phyloP scores from a whole-genome alignment of 768 basidiomycete species.

The Phlebiopsis flavidoalba region DNA sequence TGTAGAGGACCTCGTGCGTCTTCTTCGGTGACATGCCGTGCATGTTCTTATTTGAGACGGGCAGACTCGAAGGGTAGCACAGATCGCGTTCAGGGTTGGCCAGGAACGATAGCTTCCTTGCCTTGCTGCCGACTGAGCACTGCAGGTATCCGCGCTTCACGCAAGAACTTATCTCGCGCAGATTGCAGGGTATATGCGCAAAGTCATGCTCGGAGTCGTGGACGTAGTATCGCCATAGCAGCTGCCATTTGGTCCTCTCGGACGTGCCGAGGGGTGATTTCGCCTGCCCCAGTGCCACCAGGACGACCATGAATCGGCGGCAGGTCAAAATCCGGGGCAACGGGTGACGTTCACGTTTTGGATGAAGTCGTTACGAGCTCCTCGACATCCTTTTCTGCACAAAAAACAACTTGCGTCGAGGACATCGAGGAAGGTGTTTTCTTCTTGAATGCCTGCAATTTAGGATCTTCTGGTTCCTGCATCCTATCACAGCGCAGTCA shows the following conservation, averaged over 20 bases:
- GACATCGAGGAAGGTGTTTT: conserved; percentile 6
- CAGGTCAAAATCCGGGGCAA: conserved; percentile 2
- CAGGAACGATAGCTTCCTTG: neutral
- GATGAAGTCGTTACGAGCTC: conserved; percentile 8
- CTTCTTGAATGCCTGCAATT: too few relatives aligned
- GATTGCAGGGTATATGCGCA: conserved; percentile 10
- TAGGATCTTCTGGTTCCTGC: too few relatives aligned
- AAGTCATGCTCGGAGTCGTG: neutral
- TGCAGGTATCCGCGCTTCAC: conserved; percentile 14
- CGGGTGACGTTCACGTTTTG: conserved; percentile 15
- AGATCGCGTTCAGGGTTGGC: neutral
- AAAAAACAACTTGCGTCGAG: conserved; percentile 6
- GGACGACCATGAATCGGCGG: conserved; percentile 15
- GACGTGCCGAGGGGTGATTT: neutral
- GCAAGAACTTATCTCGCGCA: conserved; percentile 14
- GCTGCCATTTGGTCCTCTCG: conserved; percentile 15
- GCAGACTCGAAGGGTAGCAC: neutral
- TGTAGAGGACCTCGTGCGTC: conserved; percentile 62
- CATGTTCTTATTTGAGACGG: neutral
- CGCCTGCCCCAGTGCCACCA: conserved; percentile 25
- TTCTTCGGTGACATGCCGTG: conserved; percentile 75
- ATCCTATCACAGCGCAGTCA: too few relatives aligned
- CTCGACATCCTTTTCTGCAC: neutral
- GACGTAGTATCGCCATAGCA: conserved; percentile 15
- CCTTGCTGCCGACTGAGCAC: conserved; percentile 6